These are phyloP conservation scores for Raddia distichophylla DNA, from an alignment of 176 grass and related monocot genomes.

Conservation along the genomic window DNA sequence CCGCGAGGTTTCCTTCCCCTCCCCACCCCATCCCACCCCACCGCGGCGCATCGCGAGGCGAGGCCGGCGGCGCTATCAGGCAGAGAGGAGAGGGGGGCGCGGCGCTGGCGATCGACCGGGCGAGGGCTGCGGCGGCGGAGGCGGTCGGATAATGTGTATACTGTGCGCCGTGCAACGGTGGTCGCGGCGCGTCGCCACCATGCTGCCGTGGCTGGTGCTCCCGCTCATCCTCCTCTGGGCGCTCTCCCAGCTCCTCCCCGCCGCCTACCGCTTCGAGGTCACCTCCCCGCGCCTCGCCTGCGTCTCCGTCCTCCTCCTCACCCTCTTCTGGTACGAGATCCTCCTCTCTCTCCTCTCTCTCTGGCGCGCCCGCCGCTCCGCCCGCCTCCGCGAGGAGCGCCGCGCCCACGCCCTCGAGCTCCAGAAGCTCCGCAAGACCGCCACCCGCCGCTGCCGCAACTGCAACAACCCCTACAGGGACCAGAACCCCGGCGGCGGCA, in stretches of 20 bases:
- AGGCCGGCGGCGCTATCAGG: background rate
- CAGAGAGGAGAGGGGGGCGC: background rate
- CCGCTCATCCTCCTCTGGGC: constrained; percentile 87
- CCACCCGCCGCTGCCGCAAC: constrained; percentile 86
- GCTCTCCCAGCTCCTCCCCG: constrained; percentile 81
- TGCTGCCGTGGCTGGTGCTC: constrained; percentile 91
- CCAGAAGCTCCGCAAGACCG: constrained; percentile 85
- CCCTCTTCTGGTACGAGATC: constrained; percentile 98
- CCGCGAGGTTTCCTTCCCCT: constrained; percentile 37
- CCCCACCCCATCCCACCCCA: background rate
- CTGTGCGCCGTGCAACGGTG: constrained; percentile 94
- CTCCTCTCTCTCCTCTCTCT: constrained; percentile 74
- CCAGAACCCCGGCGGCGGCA: constrained; percentile 85
- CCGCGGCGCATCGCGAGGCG: constrained; percentile 40
- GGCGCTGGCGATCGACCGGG: constrained; percentile 53
- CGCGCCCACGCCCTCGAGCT: constrained; percentile 72
- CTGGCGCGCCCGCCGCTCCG: constrained; percentile 81
- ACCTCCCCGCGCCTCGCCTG: constrained; percentile 95
- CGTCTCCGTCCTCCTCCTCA: constrained; percentile 85
- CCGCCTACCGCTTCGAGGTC: constrained; percentile 83
- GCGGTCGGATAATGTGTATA: constrained; percentile 90
- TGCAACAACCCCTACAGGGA: constrained; percentile 87
- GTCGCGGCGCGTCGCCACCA: constrained; percentile 87
- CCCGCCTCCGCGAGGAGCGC: constrained; percentile 74
- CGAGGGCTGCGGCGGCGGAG: constrained; percentile 29